Conservation (phyloP, 306 rosid genomes). For the Neltuma alba region DNA sequence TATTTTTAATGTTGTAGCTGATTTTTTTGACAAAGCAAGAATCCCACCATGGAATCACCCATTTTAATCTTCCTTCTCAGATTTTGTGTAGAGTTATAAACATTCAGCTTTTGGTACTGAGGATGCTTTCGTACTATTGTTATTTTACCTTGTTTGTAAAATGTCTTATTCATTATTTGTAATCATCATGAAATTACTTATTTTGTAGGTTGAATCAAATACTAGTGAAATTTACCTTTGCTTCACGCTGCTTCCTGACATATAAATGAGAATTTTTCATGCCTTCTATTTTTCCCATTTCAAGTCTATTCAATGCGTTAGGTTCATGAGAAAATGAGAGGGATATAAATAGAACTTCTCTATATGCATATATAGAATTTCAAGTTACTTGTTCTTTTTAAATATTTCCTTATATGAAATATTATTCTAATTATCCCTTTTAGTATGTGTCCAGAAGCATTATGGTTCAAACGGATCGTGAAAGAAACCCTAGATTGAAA, state of each 20-base stretch:
- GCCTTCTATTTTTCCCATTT: slow-evolving; percentile 3
- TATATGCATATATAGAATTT: not conserved
- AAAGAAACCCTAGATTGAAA: too few species aligned
- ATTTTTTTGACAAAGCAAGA: slow-evolving; percentile 75
- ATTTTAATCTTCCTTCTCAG: slow-evolving; percentile 66
- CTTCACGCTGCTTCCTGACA: slow-evolving; percentile 73
- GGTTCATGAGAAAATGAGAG: not conserved
- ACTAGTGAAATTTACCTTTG: slow-evolving; percentile 74
- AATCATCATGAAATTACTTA: slow-evolving; percentile 8
- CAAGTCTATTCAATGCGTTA: too few species aligned
- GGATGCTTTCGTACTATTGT: slow-evolving; percentile 10
- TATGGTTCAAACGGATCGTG: too few species aligned
- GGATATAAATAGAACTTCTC: not conserved
- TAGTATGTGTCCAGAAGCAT: too few species aligned
- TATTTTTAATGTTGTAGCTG: slow-evolving; percentile 48
- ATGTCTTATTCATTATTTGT: not conserved
- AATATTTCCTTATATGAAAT: not conserved
- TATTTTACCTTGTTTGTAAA: not conserved
- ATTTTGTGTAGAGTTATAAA: slow-evolving; percentile 68
- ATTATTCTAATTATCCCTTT: too few species aligned
- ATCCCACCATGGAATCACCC: slow-evolving; percentile 58
- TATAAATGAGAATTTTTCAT: slow-evolving; percentile 52
- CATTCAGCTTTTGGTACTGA: slow-evolving; percentile 68
- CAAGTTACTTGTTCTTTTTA: slow-evolving; percentile 29
- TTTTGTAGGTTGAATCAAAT: slow-evolving; percentile 70